These are phyloP conservation scores for Cerrena zonata DNA, from an alignment of 1,284 basidiomycete species.

Conservation along the genomic window DNA sequence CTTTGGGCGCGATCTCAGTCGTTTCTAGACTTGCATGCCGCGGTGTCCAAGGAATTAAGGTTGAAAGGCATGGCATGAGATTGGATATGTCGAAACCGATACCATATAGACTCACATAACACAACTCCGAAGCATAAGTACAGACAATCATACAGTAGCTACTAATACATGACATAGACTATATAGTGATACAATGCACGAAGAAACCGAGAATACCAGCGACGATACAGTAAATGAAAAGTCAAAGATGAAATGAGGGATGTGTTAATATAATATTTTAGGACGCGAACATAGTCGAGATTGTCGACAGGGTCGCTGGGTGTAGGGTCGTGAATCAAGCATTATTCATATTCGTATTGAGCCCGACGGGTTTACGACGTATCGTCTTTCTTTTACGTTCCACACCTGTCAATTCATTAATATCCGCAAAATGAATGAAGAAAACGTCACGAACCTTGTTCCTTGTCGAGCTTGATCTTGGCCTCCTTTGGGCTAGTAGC, in stretches of 20 bases:
- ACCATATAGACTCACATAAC: conserved; percentile 1
- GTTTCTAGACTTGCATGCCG: conserved; percentile 44
- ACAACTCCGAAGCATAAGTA: conserved; percentile 2
- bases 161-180: not conserved
- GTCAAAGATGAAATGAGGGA: too few species aligned
- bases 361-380: conserved; percentile 16
- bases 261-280: too few species aligned
- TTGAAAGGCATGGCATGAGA: too few species aligned
- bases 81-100: too few species aligned
- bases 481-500: conserved; percentile 13
- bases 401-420: conserved; percentile 3
- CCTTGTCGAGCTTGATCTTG: conserved; percentile 1
- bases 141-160: not conserved
- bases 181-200: not conserved
- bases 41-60: too few species aligned
- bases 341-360: too few species aligned
- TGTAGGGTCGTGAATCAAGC: too few species aligned
- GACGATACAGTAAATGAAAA: not conserved
- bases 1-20: conserved; percentile 75
- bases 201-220: not conserved
- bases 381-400: conserved; percentile 13
- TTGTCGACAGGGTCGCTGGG: too few species aligned
- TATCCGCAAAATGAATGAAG: not conserved
- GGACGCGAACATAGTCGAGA: too few species aligned
- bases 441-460: conserved; percentile 1